These are phyloP conservation scores for Asterophora lycoperdoides DNA, from an alignment of 768 basidiomycete genomes.

Conservation along the genomic window DNA sequence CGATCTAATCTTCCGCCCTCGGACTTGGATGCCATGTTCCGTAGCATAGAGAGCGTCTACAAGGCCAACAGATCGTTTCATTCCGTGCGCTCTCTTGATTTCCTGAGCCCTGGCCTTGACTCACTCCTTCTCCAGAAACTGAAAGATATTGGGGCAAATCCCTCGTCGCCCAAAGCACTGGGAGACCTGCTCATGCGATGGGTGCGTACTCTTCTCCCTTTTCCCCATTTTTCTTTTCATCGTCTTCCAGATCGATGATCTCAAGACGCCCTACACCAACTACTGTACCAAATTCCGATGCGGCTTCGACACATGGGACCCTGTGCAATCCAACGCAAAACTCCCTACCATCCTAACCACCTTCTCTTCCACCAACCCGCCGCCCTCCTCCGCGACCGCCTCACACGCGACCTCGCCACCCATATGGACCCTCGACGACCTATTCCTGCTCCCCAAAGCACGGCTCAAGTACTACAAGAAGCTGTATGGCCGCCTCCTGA, in stretches of 20 bases:
- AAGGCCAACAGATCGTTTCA: conserved; percentile 84
- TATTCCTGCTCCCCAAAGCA: conserved; percentile 83
- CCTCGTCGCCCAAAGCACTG: conserved; percentile 87
- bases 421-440: conserved; percentile 78
- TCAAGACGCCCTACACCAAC: conserved; percentile 79
- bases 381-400: conserved; percentile 38
- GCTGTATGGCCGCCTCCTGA: conserved; percentile 79
- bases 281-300: conserved; percentile 69
- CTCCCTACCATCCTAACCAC: conserved; percentile 61
- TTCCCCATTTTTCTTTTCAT: conserved; percentile 10
- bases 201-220: conserved; percentile 49
- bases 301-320: conserved; percentile 83
- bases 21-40: conserved; percentile 91
- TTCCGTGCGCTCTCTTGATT: conserved; percentile 40
- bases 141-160: conserved; percentile 90
- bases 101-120: not conserved
- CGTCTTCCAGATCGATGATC: conserved; percentile 75
- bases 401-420: conserved; percentile 34
- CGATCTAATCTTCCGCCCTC: conserved; percentile 89
- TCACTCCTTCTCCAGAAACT: conserved; percentile 60
- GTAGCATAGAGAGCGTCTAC: conserved; percentile 88
- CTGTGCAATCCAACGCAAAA: conserved; percentile 71
- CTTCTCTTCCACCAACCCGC: conserved; percentile 66
- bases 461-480: conserved; percentile 91
- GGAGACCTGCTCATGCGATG: conserved; percentile 97